Evolutionary conservation across 2,329 filamentous ascomycete species (phyloP).

Genomic region (Ophiognomonia clavigignenti-juglandacearum): DNA sequence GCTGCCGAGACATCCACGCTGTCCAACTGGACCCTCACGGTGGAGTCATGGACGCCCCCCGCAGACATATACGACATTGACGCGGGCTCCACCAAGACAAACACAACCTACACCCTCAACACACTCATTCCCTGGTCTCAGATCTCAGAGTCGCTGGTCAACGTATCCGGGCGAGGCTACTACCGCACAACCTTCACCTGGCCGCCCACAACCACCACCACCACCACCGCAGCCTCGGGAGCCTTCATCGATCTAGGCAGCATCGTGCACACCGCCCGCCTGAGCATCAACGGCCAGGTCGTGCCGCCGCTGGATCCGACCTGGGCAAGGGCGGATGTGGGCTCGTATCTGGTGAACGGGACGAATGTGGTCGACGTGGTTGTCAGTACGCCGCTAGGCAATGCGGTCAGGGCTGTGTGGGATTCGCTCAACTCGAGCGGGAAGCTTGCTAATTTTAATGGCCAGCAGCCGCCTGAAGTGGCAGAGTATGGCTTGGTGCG

Average conservation of each 20-base stretch:
- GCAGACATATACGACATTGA: not conserved
- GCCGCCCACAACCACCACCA: not conserved
- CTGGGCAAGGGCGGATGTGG: conserved; percentile 4
- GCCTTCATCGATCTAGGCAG: conserved; percentile 8
- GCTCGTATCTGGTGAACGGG: not conserved
- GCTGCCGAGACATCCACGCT: not conserved
- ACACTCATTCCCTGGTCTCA: conserved; percentile 2
- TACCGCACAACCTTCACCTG: conserved; percentile 9
- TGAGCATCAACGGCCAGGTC: conserved; percentile 8
- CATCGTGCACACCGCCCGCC: conserved; percentile 6
- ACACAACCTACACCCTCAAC: conserved; percentile 2
- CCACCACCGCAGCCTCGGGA: conserved; percentile 1
- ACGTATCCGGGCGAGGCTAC: conserved; percentile 8
- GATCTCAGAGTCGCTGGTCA: not conserved
- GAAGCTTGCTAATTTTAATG: not conserved
- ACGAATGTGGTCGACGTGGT: not conserved
- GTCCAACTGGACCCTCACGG: not conserved
- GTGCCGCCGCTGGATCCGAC: conserved; percentile 8
- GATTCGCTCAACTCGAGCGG: not conserved
- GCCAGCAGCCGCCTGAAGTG: not conserved
- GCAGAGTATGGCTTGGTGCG: not conserved
- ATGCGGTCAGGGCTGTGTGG: not conserved
- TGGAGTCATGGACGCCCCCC: conserved; percentile 6
- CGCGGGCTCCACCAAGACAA: not conserved
- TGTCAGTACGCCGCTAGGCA: conserved; percentile 1